Base-by-base conservation (phyloP, 108 stramenopile genomes). In the Hondaea fermentalgiana region DNA sequence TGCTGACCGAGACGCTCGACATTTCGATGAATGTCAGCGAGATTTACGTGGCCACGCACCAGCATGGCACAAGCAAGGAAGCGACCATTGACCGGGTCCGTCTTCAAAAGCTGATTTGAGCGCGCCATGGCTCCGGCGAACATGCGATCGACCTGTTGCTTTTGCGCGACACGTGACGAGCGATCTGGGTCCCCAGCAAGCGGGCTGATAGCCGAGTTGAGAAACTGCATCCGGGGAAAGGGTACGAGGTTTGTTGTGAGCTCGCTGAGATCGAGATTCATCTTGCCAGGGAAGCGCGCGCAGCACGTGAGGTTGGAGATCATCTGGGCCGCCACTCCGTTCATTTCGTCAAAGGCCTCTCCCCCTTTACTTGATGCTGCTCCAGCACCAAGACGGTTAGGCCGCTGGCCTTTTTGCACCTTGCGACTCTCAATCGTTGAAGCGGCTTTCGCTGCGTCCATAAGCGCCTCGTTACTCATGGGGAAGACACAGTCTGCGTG, bases 231-330 rank as follows among this genome's bases (percentile, higher is more conserved):
- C 5, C 91, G 88, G 14, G 93, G 94, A 83, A 93, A 95, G 8
- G 94, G 94, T 14, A 95, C 94, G 49, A 95, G 90, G 88, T 95
- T 95, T 1, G 93, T 95, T 10, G 93, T 90, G 44, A 95, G 90
- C 89, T 95, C 95, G 87, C 94, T 95, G 19, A 95, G 83, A 60
- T 95, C 95, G 12, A 94, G 92, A 60, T 95, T 95, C 87, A 95
- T 91, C 19, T 91, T 91, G 53, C 95, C 95, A 42, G 88, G 89
- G 88, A 91, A 93, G 19, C 94, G 90, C 89, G 90, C 89, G 55
- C 93, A 92, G 4, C 88, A 71, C 17, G 95, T 95, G 44, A 95
- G 72, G 59, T 94, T 89, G 12, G 90, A 88, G n/a, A 95, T 83
- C 88, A 95, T 60, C 14, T 91, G 72, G 3, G 93, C 95, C 29